Percentiles rank a stretch among this genome's conserved stretches.
Conservation (phyloP, 208 protist genomes). For the Trypanosoma vivax region DNA sequence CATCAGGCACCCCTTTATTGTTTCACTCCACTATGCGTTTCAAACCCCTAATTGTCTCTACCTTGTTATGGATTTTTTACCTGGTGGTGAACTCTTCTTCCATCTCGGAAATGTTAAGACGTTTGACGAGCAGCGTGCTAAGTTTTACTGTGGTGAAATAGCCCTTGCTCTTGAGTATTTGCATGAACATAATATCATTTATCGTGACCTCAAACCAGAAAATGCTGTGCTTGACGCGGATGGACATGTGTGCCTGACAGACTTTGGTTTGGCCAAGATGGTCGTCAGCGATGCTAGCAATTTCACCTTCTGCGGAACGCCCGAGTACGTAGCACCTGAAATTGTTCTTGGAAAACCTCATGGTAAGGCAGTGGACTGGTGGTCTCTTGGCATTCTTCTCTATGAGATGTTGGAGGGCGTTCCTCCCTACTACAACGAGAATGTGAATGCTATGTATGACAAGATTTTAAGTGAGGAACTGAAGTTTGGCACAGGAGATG, state of each 20-base stretch:
- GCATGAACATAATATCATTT: constrained; percentile 90
- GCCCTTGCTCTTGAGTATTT: constrained; percentile 85
- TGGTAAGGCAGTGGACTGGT: constrained; percentile 96
- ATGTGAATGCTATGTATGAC: constrained; percentile 77
- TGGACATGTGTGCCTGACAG: constrained; percentile 83
- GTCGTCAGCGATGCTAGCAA: constrained; percentile 52
- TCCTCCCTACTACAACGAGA: constrained; percentile 92
- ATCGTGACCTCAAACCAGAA: constrained; percentile 91
- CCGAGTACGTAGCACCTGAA: constrained; percentile 91
- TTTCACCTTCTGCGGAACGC: constrained; percentile 86
- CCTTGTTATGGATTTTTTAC: constrained; percentile 89
- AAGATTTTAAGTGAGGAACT: constrained; percentile 64
- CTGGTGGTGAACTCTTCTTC: constrained; percentile 89
- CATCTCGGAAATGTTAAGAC: constrained; percentile 55
- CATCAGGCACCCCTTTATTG: constrained; percentile 93
- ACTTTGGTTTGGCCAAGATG: constrained; percentile 86
- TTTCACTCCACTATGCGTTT: constrained; percentile 94
- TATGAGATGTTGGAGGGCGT: constrained; percentile 95
- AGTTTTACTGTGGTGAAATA: constrained; percentile 92
- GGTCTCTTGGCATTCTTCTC: constrained; percentile 94
- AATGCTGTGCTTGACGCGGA: constrained; percentile 84
- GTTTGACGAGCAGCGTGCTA: constrained; percentile 68
- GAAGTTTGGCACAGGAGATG: constrained; percentile 32
- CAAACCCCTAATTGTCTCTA: constrained; percentile 91
- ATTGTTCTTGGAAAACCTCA: constrained; percentile 86